These are phyloP conservation scores for Lactarius evosmus DNA, from an alignment of 768 basidiomycete genomes.

Conservation along the genomic window DNA sequence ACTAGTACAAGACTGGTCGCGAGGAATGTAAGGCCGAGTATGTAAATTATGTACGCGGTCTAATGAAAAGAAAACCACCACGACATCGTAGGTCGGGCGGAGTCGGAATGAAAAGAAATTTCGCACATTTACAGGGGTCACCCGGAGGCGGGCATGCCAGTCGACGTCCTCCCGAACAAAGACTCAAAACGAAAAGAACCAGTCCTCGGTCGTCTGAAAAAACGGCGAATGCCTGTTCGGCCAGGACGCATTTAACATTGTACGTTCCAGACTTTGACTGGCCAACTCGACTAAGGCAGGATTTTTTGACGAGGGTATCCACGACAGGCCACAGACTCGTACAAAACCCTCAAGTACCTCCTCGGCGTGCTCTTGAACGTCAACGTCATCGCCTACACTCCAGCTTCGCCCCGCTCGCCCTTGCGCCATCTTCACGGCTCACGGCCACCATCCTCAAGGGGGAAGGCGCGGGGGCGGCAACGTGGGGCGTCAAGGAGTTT, in stretches of 20 bases:
- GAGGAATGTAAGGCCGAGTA: no score
- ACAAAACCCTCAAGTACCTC: conserved; percentile 79
- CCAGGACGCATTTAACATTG: conserved; percentile 81
- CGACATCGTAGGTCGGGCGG: conserved; percentile 98
- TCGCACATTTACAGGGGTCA: no score
- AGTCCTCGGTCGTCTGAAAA: conserved; percentile 90
- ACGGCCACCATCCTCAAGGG: conserved; percentile 40
- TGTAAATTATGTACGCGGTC: no score
- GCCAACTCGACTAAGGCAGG: background rate
- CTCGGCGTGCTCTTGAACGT: conserved; percentile 57
- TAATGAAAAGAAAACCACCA: no score
- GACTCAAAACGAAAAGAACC: conserved; percentile 97
- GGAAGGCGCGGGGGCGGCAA: conserved; percentile 60
- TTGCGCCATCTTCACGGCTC: no score
- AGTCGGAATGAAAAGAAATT: no score
- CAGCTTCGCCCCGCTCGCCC: conserved; percentile 56
- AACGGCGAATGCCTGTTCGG: conserved; percentile 87
- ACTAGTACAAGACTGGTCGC: no score
- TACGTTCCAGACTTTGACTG: conserved; percentile 41
- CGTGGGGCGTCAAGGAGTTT: conserved; percentile 86
- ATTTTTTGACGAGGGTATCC: background rate
- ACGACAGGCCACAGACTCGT: conserved; percentile 81
- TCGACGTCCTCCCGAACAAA: conserved; percentile 94
- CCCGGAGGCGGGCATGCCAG: conserved; percentile 88
- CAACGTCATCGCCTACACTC: conserved; percentile 34